phyloP scores from a whole-genome alignment of 345 rosid genomes.

The Salix koriyanagi region DNA sequence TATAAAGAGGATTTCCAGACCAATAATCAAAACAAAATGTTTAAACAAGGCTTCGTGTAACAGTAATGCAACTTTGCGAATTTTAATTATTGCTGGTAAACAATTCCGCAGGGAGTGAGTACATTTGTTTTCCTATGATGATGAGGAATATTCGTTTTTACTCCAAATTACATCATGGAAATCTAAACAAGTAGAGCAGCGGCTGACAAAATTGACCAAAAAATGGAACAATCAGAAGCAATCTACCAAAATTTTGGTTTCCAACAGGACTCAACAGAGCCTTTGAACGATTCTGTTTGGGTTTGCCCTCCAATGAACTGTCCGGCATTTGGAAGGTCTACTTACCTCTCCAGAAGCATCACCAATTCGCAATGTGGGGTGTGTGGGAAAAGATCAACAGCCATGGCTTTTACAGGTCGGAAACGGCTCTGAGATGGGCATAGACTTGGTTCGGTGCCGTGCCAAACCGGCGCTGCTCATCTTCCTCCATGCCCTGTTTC shows the following conservation, averaged over 20 bases:
- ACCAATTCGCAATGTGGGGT: slow-evolving; percentile 94
- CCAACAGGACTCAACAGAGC: background rate
- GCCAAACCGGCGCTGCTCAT: slow-evolving; percentile 82
- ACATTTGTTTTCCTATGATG: too few relatives aligned
- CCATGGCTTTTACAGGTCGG: slow-evolving; percentile 88
- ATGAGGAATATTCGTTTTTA: too few relatives aligned
- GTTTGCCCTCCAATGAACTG: background rate
- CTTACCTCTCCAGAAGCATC: slow-evolving; percentile 81
- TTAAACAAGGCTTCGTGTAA: too few relatives aligned
- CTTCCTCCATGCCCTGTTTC: slow-evolving; percentile 60
- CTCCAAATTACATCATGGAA: background rate
- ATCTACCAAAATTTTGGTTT: background rate
- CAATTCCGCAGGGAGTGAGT: too few relatives aligned
- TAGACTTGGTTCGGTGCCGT: slow-evolving; percentile 72
- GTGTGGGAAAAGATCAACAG: slow-evolving; percentile 94
- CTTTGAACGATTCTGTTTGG: background rate
- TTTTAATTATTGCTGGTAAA: too few relatives aligned
- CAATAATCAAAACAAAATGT: too few relatives aligned
- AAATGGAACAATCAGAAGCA: background rate
- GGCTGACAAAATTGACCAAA: background rate
- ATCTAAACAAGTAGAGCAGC: background rate
- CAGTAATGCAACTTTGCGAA: too few relatives aligned
- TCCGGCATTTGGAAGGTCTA: background rate
- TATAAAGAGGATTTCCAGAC: too few relatives aligned
- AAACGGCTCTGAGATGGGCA: slow-evolving; percentile 91